Evolutionary conservation across 106 monocot species (phyloP).

Genomic region (Dactylorhiza incarnata): DNA sequence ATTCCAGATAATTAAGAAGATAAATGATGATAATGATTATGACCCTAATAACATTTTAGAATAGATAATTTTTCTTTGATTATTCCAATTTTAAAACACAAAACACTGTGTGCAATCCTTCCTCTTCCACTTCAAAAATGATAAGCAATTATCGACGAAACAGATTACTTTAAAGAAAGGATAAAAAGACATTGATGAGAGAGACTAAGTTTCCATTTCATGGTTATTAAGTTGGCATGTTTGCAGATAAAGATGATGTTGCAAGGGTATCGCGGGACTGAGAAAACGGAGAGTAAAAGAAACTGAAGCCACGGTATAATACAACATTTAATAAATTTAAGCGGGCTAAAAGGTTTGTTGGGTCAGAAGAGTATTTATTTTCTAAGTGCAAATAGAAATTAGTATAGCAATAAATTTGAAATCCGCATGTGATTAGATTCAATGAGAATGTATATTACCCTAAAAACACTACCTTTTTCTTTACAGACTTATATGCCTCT

Average conservation of each 20-base stretch:
- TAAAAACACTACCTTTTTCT: not conserved
- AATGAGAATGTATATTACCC: not conserved
- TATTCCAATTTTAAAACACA: not conserved
- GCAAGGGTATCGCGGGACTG: not conserved
- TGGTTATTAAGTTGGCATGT: not conserved
- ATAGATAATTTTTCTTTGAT: not conserved
- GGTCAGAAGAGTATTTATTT: not conserved
- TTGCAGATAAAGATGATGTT: not conserved
- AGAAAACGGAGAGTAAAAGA: not conserved
- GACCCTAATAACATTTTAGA: not conserved
- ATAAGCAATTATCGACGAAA: not conserved
- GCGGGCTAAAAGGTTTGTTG: not conserved
- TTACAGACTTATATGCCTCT: not conserved
- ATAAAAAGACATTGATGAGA: not conserved
- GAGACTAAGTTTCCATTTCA: not conserved
- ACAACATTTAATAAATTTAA: too few species aligned
- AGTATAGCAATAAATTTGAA: not conserved
- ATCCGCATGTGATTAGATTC: not conserved
- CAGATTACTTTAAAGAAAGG: not conserved
- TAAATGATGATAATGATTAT: too few species aligned
- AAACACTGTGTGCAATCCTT: not conserved
- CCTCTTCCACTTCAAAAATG: too few species aligned
- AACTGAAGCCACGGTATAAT: not conserved
- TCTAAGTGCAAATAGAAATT: not conserved
- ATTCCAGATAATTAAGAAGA: too few species aligned